Base-by-base conservation (phyloP, 805 yeast species). In the Starmera amethionina region DNA sequence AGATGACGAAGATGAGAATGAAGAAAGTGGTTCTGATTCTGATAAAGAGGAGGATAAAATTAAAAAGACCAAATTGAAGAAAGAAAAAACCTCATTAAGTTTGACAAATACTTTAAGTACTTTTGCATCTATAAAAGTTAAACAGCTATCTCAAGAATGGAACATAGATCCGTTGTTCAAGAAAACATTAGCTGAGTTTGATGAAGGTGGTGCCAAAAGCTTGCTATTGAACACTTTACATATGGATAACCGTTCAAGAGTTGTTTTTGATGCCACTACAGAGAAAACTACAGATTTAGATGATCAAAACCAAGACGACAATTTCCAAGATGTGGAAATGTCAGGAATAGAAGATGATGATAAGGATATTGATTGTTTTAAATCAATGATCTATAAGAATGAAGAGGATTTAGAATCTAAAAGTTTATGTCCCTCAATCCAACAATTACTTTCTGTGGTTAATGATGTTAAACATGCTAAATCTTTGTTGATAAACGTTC, bases 201-300 rank as follows among this genome's bases (percentile, higher is more conserved):
- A 83, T 55, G 90, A 82, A 61, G 89, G 89, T 32, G 90, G 93
- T 3, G 80, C 90, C 8, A 82, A 79, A 52, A 75, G 84, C 43
- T 62, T 83, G 38, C 58, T 82, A 34, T 55, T 80, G 45, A 82
- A 82, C 46, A 74, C 84, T 0, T 65, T 82, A 35, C 67, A 68
- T 44, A 64, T 77, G 13, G 80, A 81, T 49, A 41, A 56, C 1
- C 50, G 68, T 1, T 75, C 77, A 0, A 59, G 81, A 49, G 77
- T 82, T 4, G 74, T 80, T 2, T 81, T 82, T 52, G 90, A 79
- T 52, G 85, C 86, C 25, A 64, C 64, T 8, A 55, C 60, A 9
- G 44, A 38, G 8, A 48, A 44, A 46, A 46, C 38, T 33, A 47
- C 42, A 34, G 46, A 39, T 0, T 42, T 42, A 15, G 50, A 45